These are phyloP conservation scores for Fusarium sp. DNA, from an alignment of 2,329 filamentous ascomycete species.

Conservation along the genomic window DNA sequence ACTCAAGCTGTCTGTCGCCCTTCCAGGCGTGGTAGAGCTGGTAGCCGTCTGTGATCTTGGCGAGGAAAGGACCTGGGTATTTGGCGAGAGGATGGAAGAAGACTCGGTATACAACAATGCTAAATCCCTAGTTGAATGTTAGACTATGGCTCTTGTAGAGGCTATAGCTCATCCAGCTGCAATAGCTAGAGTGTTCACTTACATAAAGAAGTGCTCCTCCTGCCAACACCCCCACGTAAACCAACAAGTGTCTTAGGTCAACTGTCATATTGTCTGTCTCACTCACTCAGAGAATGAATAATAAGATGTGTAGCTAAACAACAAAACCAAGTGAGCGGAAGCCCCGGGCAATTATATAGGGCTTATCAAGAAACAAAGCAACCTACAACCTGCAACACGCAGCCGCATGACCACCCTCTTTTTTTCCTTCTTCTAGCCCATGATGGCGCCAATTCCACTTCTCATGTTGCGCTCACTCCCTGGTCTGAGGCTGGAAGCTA, in stretches of 20 bases:
- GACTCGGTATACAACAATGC: slow-evolving; percentile 66
- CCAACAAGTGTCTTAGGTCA: slow-evolving; percentile 53
- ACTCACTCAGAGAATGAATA: slow-evolving; percentile 12
- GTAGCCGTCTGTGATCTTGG: slow-evolving; percentile 73
- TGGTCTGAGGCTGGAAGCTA: slow-evolving; percentile 2
- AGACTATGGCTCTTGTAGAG: not conserved
- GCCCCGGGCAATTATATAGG: slow-evolving; percentile 18
- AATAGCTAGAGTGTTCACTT: slow-evolving; percentile 42
- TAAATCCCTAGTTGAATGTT: slow-evolving; percentile 52
- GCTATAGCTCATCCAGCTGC: no score
- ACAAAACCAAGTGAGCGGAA: slow-evolving; percentile 18
- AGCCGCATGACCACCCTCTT: slow-evolving; percentile 36
- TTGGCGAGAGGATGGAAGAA: slow-evolving; percentile 74
- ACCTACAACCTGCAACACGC: not conserved
- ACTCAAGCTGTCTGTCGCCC: slow-evolving; percentile 79
- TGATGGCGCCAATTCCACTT: slow-evolving; percentile 22
- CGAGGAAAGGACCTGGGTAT: slow-evolving; percentile 73
- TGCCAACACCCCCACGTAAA: slow-evolving; percentile 57
- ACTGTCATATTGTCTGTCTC: slow-evolving; percentile 45
- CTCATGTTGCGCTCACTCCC: slow-evolving; percentile 28
- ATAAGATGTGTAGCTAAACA: not conserved
- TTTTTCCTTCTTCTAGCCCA: slow-evolving; percentile 1
- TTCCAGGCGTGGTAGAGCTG: slow-evolving; percentile 80
- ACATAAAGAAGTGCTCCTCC: slow-evolving; percentile 57
- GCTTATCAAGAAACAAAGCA: slow-evolving; percentile 17